These are phyloP conservation scores for Lichtheimia ornata DNA, from an alignment of 371 early-diverging fungal genomes.

Conservation along the genomic window DNA sequence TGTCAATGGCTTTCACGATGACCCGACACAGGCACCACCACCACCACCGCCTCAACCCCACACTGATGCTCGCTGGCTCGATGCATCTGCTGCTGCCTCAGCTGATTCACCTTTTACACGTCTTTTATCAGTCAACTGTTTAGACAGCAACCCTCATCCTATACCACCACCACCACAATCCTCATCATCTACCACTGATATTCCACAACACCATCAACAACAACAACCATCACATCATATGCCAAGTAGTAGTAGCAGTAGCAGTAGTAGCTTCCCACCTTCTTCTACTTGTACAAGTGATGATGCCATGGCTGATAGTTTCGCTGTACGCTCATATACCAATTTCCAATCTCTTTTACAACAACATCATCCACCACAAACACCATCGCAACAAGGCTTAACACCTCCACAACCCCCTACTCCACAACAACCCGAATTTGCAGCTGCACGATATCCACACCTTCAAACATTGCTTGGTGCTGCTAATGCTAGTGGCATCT, in stretches of 20 bases:
- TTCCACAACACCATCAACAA: background rate
- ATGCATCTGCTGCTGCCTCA: constrained; percentile 1
- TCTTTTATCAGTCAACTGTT: background rate
- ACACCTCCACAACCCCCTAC: background rate
- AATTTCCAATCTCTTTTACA: constrained; percentile 2
- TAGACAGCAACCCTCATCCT: no score
- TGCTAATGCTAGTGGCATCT: background rate
- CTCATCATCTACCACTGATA: background rate
- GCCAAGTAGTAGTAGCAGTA: background rate
- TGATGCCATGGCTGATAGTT: constrained; percentile 7
- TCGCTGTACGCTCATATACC: constrained; percentile 11
- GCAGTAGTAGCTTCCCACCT: background rate
- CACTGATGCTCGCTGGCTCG: constrained; percentile 3
- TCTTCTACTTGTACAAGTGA: background rate
- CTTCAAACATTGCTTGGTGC: constrained; percentile 1
- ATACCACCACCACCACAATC: constrained; percentile 3
- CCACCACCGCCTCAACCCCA: background rate
- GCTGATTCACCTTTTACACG: constrained; percentile 7
- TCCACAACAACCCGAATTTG: constrained; percentile 6
- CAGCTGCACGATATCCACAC: constrained; percentile 10
- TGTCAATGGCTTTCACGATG: background rate
- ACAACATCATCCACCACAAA: background rate
- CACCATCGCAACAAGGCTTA: background rate
- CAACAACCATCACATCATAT: background rate
- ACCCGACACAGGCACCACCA: background rate